A percentile compares a stretch with the other conserved stretches of the same genome.
Evolutionary conservation across 495 filamentous ascomycete genomes (phyloP).

Genomic region (Penicillium odoratum): DNA sequence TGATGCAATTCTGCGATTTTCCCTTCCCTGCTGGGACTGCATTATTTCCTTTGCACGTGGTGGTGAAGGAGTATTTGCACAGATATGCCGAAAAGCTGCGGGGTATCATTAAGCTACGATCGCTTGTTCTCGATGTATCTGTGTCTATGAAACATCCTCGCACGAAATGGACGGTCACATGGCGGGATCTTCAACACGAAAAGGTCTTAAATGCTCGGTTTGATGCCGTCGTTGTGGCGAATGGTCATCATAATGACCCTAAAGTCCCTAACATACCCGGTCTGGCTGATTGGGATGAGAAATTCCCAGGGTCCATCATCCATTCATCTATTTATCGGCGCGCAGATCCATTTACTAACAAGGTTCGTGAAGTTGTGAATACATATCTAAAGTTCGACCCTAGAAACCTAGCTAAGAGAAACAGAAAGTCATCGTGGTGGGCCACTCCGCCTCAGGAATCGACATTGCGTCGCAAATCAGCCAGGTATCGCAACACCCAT

Average conservation of each 20-base stretch:
- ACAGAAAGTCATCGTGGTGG: conserved; percentile 18
- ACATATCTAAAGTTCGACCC: not conserved
- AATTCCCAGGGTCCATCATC: conserved; percentile 8
- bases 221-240: conserved; percentile 14
- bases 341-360: conserved; percentile 6
- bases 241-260: conserved; percentile 16
- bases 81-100: conserved; percentile 11
- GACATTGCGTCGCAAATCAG: conserved; percentile 13
- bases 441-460: conserved; percentile 14
- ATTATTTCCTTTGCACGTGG: conserved; percentile 8
- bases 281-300: conserved; percentile 8
- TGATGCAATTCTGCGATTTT: conserved; percentile 14
- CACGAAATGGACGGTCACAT: conserved; percentile 12
- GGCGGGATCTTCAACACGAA: conserved; percentile 6
- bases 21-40: conserved; percentile 7
- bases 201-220: not conserved
- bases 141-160: not conserved
- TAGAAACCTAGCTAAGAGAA: not conserved
- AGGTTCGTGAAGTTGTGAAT: conserved; percentile 10
- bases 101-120: conserved; percentile 3
- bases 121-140: conserved; percentile 5
- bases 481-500: conserved; percentile 9
- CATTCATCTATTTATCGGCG: conserved; percentile 13
- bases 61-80: conserved; percentile 12
- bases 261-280: conserved; percentile 10